These are phyloP conservation scores for Malassezia brasiliensis DNA, from an alignment of 1,284 basidiomycete species.

Conservation along the genomic window DNA sequence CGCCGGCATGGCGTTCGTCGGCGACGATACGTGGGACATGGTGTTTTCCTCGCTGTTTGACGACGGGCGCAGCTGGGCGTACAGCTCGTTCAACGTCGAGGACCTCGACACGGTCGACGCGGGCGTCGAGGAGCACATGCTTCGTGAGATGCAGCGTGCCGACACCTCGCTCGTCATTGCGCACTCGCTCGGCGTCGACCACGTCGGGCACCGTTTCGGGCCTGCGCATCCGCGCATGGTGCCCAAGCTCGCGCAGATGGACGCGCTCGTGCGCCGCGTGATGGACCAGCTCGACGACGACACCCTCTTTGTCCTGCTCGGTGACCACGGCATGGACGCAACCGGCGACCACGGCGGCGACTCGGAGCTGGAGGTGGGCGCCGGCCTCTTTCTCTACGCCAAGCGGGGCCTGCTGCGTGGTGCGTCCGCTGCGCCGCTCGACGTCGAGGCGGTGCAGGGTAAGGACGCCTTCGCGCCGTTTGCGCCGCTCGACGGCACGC, in stretches of 20 bases:
- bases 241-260: conserved; percentile 63
- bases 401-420: not conserved
- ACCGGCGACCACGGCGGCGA: conserved; percentile 95
- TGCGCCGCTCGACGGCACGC: conserved; percentile 41
- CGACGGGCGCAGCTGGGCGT: conserved; percentile 64
- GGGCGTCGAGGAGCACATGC: conserved; percentile 73
- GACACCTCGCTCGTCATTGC: conserved; percentile 75
- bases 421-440: not conserved
- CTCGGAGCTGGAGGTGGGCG: conserved; percentile 69
- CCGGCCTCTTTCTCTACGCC: conserved; percentile 77
- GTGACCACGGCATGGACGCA: conserved; percentile 95
- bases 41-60: conserved; percentile 72
- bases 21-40: conserved; percentile 91
- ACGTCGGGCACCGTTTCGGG: conserved; percentile 87
- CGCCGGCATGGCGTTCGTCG: conserved; percentile 62
- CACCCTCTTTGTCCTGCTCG: conserved; percentile 70
- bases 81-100: conserved; percentile 96
- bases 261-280: conserved; percentile 24
- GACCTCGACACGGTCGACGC: conserved; percentile 91
- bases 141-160: conserved; percentile 52
- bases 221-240: conserved; percentile 79
- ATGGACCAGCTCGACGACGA: conserved; percentile 32
- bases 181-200: conserved; percentile 94
- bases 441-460: conserved; percentile 12
- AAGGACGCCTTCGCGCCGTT: conserved; percentile 22